Evolutionary conservation across 164 flowering plant genomes (phyloP).

Genomic region (Aristolochia fimbriata): DNA sequence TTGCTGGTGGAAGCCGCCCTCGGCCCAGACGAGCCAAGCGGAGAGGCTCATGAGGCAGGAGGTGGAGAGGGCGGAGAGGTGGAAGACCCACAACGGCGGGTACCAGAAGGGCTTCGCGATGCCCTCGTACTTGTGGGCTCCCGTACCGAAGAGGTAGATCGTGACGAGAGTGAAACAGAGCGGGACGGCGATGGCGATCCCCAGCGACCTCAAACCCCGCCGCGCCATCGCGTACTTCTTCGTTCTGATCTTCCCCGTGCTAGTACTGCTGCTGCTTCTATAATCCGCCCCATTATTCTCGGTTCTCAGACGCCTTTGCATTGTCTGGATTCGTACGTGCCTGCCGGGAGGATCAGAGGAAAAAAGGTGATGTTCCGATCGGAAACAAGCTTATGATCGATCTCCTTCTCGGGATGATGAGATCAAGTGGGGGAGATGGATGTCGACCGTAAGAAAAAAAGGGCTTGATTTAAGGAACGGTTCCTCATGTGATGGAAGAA

Average conservation of each 20-base stretch:
- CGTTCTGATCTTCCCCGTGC: slow-evolving; percentile 11
- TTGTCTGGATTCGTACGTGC: too few relatives aligned
- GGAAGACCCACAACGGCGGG: slow-evolving; percentile 54
- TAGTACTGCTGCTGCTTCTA: not conserved
- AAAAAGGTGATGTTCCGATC: too few relatives aligned
- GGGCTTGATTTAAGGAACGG: too few relatives aligned
- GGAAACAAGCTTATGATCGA: too few relatives aligned
- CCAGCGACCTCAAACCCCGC: slow-evolving; percentile 58
- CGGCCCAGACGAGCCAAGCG: slow-evolving; percentile 89
- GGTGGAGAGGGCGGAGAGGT: slow-evolving; percentile 26
- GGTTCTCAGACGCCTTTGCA: slow-evolving; percentile 31
- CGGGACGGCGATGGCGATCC: slow-evolving; percentile 42
- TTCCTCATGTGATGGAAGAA: too few relatives aligned
- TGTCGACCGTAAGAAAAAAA: too few relatives aligned
- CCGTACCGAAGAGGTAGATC: too few relatives aligned
- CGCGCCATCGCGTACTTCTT: slow-evolving; percentile 47
- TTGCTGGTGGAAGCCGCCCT: slow-evolving; percentile 65
- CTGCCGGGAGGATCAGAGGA: too few relatives aligned
- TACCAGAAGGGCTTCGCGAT: slow-evolving; percentile 30
- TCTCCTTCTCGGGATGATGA: too few relatives aligned
- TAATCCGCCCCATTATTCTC: slow-evolving; percentile 15
- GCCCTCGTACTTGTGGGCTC: too few relatives aligned
- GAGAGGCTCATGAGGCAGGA: slow-evolving; percentile 53
- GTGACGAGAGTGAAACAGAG: too few relatives aligned
- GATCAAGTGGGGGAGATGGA: too few relatives aligned